phyloP scores from a whole-genome alignment of 2,329 filamentous ascomycete genomes.

The Ophiostoma sp. region DNA sequence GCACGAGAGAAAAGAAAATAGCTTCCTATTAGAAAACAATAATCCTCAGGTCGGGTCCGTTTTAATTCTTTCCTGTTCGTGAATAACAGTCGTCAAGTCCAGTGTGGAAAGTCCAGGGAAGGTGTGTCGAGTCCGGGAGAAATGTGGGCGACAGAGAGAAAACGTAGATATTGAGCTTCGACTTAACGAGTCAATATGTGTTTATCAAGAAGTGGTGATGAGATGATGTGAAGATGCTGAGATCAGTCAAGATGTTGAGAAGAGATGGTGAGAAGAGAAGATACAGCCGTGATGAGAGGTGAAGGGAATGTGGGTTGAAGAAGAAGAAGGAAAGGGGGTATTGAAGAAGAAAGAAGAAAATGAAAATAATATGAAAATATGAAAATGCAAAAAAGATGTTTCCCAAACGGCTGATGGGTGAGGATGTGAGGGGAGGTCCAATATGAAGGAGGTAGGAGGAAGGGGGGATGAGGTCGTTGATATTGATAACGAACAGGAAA shows the following conservation, averaged over 20 bases:
- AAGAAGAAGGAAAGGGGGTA: conserved; percentile 12
- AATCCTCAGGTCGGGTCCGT: conserved; percentile 21
- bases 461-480: conserved; percentile 26
- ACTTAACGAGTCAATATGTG: conserved; percentile 28
- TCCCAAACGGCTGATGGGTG: conserved; percentile 10
- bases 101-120: neutral
- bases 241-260: conserved; percentile 3
- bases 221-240: conserved; percentile 14
- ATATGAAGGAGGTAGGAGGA: neutral
- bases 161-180: conserved; percentile 25
- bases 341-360: conserved; percentile 2
- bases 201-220: neutral
- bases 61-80: neutral
- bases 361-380: conserved; percentile 3
- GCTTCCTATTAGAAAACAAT: conserved; percentile 11
- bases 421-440: neutral
- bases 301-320: conserved; percentile 15
- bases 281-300: neutral
- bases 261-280: conserved; percentile 4
- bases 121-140: conserved; percentile 1
- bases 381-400: conserved; percentile 14
- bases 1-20: conserved; percentile 14
- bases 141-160: neutral
- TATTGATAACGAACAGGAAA: conserved; percentile 25
- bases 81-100: neutral